Percentiles rank a stretch among this genome's conserved stretches.
Evolutionary conservation across 2,329 filamentous ascomycete species (phyloP).

Genomic region (Tolypocladium cylindrosporum): DNA sequence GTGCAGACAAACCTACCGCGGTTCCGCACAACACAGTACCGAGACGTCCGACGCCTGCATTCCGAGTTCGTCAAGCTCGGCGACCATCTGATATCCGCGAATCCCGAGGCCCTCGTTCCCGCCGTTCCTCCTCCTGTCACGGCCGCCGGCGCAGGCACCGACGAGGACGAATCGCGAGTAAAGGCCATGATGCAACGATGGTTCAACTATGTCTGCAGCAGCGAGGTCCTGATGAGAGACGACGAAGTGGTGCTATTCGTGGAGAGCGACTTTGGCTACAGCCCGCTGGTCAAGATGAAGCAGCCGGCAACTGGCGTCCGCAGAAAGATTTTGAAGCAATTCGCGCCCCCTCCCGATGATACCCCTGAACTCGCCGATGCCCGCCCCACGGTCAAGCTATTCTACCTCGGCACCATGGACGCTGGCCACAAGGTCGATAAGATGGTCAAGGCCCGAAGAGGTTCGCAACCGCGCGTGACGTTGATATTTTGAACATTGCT

Average conservation of each 20-base stretch:
- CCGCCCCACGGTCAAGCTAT: conserved; percentile 83
- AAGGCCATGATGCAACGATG: conserved; percentile 87
- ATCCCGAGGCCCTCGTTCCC: conserved; percentile 88
- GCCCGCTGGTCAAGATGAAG: conserved; percentile 87
- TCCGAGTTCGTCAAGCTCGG: conserved; percentile 95
- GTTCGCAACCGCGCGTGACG: conserved; percentile 35
- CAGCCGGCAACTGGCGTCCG: conserved; percentile 94
- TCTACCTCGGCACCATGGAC: conserved; percentile 93
- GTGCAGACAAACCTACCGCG: conserved; percentile 91
- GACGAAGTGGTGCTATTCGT: conserved; percentile 97
- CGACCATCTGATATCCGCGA: conserved; percentile 93
- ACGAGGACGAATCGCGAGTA: conserved; percentile 85
- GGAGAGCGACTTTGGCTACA: conserved; percentile 98
- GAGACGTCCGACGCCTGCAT: conserved; percentile 90
- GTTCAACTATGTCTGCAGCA: conserved; percentile 88
- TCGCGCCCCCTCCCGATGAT: conserved; percentile 93
- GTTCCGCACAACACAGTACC: conserved; percentile 95
- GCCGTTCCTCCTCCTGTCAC: conserved; percentile 92
- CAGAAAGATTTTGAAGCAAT: conserved; percentile 94
- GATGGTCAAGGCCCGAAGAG: conserved; percentile 83
- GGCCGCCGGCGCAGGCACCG: conserved; percentile 87
- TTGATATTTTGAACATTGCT: conserved; percentile 4
- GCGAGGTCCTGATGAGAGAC: conserved; percentile 86
- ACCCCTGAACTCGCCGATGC: conserved; percentile 89
- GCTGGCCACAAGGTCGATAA: conserved; percentile 94